Base-by-base conservation (phyloP, 2,329 filamentous ascomycete species). In the Neocatenulostroma microsporum region DNA sequence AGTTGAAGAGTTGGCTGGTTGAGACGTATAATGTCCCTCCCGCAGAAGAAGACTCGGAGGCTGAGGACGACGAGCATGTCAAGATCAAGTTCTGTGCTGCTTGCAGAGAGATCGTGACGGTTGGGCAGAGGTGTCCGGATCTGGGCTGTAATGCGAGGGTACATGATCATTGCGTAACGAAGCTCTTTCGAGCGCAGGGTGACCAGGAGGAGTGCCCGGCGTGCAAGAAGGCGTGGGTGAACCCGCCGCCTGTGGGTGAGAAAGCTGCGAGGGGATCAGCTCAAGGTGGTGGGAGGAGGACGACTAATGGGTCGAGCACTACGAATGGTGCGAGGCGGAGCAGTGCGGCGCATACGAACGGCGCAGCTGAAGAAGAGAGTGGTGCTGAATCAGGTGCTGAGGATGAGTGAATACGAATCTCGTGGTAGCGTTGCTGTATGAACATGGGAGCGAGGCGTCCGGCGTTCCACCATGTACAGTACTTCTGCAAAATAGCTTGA, bases 41-140 rank as follows among this genome's bases (percentile, higher is more conserved):
- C 8, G 68, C 76, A 8, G 63, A 67, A 1, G 62, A 65, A 1
- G 58, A 58, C 0, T 64, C 68, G n/a, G 76, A 64, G 0, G 62
- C 65, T 1, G 49, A 46, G 8, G 62, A 62, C 15, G 63, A 62
- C 2, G 44, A 49, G 37, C 78, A 74, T 69, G 74, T 85, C 55
- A 77, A 78, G 44, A 83, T 98, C 57, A 94, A 91, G 63, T 77
- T 80, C 45, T 98, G 91, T 58, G 76, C 82, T 54, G 87, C 84
- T 0, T 98, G 91, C 62, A 83, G 78, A 59, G 87, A 94, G 47
- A 82, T 96, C 44, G 76, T 96, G 26, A 98, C 89, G 1, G 67
- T 82, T 46, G 87, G 88, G 1, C 74, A 87, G 68, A 74, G 88
- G 37, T 94, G 88, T 61, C 60, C 70, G 2, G 73, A 82, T 42